Conservation (phyloP, 805 yeast genomes). For the Schizosaccharomyces octosporus region DNA sequence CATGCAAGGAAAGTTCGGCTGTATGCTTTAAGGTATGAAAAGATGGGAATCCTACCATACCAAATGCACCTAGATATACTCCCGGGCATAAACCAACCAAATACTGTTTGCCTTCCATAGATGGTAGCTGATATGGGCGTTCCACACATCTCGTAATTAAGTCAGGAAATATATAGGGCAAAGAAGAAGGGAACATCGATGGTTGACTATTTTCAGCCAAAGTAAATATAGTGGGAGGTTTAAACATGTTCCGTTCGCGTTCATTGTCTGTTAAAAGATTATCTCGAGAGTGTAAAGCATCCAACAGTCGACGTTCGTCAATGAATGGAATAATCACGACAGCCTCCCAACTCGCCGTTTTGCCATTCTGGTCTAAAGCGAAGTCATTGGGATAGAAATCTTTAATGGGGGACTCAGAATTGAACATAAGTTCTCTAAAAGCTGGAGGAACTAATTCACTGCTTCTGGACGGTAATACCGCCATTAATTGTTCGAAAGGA, state of each 20-base stretch:
- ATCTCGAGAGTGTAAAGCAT: constrained; percentile 40
- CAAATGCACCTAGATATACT: constrained; percentile 42
- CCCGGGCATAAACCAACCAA: constrained; percentile 25
- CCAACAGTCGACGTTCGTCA: constrained; percentile 49
- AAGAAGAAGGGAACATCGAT: constrained; percentile 43
- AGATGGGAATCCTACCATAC: constrained; percentile 79
- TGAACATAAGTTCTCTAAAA: constrained; percentile 54
- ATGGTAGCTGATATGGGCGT: constrained; percentile 27
- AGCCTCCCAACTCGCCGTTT: constrained; percentile 93
- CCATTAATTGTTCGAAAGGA: constrained; percentile 93
- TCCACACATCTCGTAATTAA: constrained; percentile 62
- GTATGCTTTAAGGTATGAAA: constrained; percentile 43
- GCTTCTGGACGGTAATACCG: constrained; percentile 87
- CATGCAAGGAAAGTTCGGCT: constrained; percentile 27
- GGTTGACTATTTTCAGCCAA: constrained; percentile 65
- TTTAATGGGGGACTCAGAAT: constrained; percentile 57
- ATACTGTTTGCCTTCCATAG: constrained; percentile 15
- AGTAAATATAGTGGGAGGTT: constrained; percentile 39
- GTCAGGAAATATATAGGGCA: constrained; percentile 53
- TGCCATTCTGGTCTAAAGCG: constrained; percentile 75
- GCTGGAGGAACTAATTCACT: constrained; percentile 49
- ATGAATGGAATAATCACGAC: constrained; percentile 82
- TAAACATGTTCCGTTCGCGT: constrained; percentile 45
- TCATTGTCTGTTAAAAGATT: constrained; percentile 44
- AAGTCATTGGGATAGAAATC: constrained; percentile 83